These are phyloP conservation scores for Chlorophyllum brunneum DNA, from an alignment of 768 basidiomycete species.

Conservation along the genomic window DNA sequence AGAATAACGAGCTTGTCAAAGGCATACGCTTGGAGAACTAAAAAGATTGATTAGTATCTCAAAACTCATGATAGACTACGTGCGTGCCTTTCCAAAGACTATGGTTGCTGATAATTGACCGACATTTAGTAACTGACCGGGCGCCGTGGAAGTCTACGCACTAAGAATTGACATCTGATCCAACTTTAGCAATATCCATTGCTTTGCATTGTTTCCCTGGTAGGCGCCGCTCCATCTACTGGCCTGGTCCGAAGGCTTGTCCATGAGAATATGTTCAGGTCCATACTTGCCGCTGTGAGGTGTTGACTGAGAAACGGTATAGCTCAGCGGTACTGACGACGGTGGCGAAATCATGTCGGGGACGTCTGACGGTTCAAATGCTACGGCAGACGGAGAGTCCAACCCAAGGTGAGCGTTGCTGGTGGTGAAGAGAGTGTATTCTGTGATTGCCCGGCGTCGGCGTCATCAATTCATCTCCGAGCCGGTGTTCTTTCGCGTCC, in stretches of 20 bases:
- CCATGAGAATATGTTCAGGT: slow-evolving; percentile 64
- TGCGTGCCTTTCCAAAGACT: slow-evolving; percentile 75
- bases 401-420: too few species aligned
- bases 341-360: slow-evolving; percentile 9
- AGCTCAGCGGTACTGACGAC: slow-evolving; percentile 32
- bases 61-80: neutral
- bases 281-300: slow-evolving; percentile 68
- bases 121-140: slow-evolving; percentile 1
- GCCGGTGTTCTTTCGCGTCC: too few species aligned
- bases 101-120: slow-evolving; percentile 48
- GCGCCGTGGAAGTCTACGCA: slow-evolving; percentile 34
- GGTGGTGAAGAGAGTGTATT: neutral
- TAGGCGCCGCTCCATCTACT: slow-evolving; percentile 77
- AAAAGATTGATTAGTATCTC: slow-evolving; percentile 13
- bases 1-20: neutral
- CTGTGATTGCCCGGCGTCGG: slow-evolving; percentile 2
- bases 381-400: too few species aligned
- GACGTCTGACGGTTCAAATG: too few species aligned
- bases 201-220: slow-evolving; percentile 47
- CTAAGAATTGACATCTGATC: slow-evolving; percentile 61
- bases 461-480: slow-evolving; percentile 1
- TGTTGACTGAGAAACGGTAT: slow-evolving; percentile 57
- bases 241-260: slow-evolving; percentile 57
- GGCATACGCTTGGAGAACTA: slow-evolving; percentile 42
- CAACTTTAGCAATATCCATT: slow-evolving; percentile 70